Evolutionary conservation across 108 stramenopile genomes (phyloP), one percentile per base, ranked within the genome.

Genomic region (Aureococcus anophagefferens): DNA sequence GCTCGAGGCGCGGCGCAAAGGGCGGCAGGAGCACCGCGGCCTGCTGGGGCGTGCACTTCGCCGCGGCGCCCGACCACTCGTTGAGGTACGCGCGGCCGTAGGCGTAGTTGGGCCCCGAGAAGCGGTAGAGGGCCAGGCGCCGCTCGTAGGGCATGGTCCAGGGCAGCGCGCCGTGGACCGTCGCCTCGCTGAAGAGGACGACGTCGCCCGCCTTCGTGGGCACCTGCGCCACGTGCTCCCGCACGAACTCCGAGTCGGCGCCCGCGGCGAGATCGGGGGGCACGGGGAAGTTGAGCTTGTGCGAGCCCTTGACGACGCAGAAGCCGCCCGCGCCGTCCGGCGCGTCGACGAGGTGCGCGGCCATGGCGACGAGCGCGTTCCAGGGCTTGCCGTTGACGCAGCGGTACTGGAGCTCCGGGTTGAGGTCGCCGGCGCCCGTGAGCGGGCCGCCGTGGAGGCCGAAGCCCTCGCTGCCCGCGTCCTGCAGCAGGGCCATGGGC

Each of bases 141-240:
- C 94, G 35, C 69, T 75, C 68, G 7, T 33, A 35, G 28, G 71
- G 70, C 7, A 30, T 63, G 36, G 35, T 88, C 94, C 94, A 94
- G 16, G 86, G 77, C 83, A 91, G 78, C 14, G 91, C 91, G 35
- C 94, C 94, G 79, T 94, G 94, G 0, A 94, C 88, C 11, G 94
- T 94, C 0, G 92, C 94, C 72, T 94, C 94, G 35, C 79, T 81
- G 72, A 93, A 94, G 30, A 94, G 69, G 28, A 94, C 88, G 0
- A 93, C 94, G 81, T 94, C 94, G 18, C 94, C 94, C 15, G 94
- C 91, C 77, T 92, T 89, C 59, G 91, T 91, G n/a, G 74, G 85
- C 15, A 91, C 91, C 76, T 94, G 94, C 18, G 82, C 63, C 33
- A 94, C 89, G 74, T 63, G 64, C 0, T 33, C 64, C 63, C 34